Evolutionary conservation across 1,284 basidiomycete genomes (phyloP).

Genomic region (Mycena citricolor): DNA sequence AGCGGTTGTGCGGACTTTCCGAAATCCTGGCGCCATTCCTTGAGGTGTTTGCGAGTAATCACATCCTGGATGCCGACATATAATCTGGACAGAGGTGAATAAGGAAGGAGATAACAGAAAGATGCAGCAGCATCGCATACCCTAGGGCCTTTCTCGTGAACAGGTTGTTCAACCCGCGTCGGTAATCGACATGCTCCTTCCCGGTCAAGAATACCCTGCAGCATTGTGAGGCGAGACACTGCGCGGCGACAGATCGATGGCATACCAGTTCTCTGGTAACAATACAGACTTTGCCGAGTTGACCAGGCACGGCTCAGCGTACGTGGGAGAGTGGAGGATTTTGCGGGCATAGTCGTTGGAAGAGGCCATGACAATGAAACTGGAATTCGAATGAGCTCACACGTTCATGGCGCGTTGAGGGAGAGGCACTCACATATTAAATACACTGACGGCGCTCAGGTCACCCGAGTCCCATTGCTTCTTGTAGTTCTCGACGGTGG

Average conservation of each 20-base stretch:
- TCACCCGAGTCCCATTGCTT: conserved; percentile 86
- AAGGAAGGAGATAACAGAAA: conserved; percentile 3
- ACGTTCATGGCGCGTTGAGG: conserved; percentile 3
- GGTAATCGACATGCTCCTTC: conserved; percentile 92
- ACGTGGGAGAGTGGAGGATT: conserved; percentile 87
- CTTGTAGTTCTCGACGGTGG: conserved; percentile 87
- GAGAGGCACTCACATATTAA: conserved; percentile 79
- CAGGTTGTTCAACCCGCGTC: conserved; percentile 86
- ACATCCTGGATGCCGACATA: conserved; percentile 88
- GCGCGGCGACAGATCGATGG: conserved; percentile 1
- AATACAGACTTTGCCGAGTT: conserved; percentile 91
- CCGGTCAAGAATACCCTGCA: conserved; percentile 94
- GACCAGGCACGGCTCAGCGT: conserved; percentile 93
- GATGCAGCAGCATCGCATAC: conserved; percentile 40
- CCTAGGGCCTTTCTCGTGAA: conserved; percentile 94
- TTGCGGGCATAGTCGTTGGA: conserved; percentile 89
- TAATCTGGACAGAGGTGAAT: conserved; percentile 50
- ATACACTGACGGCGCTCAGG: conserved; percentile 86
- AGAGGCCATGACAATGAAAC: conserved; percentile 96
- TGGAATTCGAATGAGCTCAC: conserved; percentile 34
- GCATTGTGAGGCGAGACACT: conserved; percentile 8
- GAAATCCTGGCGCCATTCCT: conserved; percentile 66
- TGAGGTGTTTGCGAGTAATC: conserved; percentile 80
- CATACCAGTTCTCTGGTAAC: conserved; percentile 87
- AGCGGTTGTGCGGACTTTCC: conserved; percentile 56